phyloP scores from a whole-genome alignment of 1,284 basidiomycete species.

The Meripilus lineatus region DNA sequence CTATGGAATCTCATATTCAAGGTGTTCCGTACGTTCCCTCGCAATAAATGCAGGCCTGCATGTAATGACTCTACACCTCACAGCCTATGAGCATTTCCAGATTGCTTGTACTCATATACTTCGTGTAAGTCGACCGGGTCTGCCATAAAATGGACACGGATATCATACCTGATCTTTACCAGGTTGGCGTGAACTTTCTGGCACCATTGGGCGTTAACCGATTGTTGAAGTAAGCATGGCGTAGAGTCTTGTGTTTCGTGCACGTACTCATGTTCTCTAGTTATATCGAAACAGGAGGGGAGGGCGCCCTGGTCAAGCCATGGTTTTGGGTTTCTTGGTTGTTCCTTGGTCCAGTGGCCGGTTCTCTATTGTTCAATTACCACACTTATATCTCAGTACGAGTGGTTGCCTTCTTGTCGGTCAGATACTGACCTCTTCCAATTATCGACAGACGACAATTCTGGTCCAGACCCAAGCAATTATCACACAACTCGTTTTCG shows the following conservation, averaged over 20 bases:
- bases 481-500: slow-evolving; percentile 53
- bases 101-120: slow-evolving; percentile 15
- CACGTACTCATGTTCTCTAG: slow-evolving; percentile 12
- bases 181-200: slow-evolving; percentile 22
- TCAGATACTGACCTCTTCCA: neutral
- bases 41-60: neutral
- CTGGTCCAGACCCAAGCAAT: slow-evolving; percentile 41
- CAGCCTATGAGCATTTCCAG: slow-evolving; percentile 19
- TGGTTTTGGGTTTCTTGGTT: slow-evolving; percentile 63
- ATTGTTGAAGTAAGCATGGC: slow-evolving; percentile 27
- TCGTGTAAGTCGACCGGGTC: slow-evolving; percentile 20
- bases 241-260: neutral
- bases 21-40: slow-evolving; percentile 13
- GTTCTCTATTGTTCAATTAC: slow-evolving; percentile 35
- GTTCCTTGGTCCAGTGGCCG: slow-evolving; percentile 49
- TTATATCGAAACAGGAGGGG: slow-evolving; percentile 39
- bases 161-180: neutral
- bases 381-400: slow-evolving; percentile 43
- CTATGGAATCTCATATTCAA: slow-evolving; percentile 19
- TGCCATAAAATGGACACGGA: neutral
- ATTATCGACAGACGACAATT: slow-evolving; percentile 17
- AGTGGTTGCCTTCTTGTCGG: neutral
- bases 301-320: slow-evolving; percentile 36
- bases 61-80: neutral
- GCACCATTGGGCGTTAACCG: slow-evolving; percentile 42